phyloP scores from a whole-genome alignment of 768 basidiomycete species.

The Tricholoma hemisulphureum region DNA sequence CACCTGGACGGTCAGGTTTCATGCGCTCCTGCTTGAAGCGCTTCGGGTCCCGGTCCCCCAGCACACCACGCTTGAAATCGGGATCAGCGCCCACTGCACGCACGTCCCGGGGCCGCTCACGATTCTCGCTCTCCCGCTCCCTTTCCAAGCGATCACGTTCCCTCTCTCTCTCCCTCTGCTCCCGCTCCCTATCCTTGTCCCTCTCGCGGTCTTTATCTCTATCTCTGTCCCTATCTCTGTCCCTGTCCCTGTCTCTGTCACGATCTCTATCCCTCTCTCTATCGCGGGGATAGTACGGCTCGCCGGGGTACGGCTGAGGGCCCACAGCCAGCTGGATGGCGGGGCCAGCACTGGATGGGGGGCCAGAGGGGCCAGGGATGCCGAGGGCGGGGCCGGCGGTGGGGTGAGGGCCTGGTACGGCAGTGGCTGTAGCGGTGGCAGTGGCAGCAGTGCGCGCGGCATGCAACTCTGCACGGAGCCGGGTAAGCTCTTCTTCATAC shows the following conservation, averaged over 20 bases:
- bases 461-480: constrained; percentile 67
- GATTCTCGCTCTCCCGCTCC: constrained; percentile 26
- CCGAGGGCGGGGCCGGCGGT: constrained; percentile 17
- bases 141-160: constrained; percentile 34
- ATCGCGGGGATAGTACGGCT: constrained; percentile 23
- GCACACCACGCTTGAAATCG: constrained; percentile 37
- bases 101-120: constrained; percentile 11
- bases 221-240: constrained; percentile 15
- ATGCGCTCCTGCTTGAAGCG: constrained; percentile 49
- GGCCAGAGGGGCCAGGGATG: constrained; percentile 15
- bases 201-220: constrained; percentile 1
- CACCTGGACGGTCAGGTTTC: constrained; percentile 39
- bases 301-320: constrained; percentile 15
- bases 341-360: constrained; percentile 15
- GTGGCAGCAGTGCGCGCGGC: constrained; percentile 35
- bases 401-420: constrained; percentile 23
- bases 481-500: constrained; percentile 79
- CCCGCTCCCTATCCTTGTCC: constrained; percentile 25
- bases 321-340: constrained; percentile 15
- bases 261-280: constrained; percentile 17
- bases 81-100: constrained; percentile 15
- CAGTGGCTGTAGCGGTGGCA: constrained; percentile 6
- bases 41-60: constrained; percentile 56
- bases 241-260: constrained; percentile 19
- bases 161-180: constrained; percentile 33